Conservation (phyloP, 768 basidiomycete genomes). For the Baorangia bicolor region DNA sequence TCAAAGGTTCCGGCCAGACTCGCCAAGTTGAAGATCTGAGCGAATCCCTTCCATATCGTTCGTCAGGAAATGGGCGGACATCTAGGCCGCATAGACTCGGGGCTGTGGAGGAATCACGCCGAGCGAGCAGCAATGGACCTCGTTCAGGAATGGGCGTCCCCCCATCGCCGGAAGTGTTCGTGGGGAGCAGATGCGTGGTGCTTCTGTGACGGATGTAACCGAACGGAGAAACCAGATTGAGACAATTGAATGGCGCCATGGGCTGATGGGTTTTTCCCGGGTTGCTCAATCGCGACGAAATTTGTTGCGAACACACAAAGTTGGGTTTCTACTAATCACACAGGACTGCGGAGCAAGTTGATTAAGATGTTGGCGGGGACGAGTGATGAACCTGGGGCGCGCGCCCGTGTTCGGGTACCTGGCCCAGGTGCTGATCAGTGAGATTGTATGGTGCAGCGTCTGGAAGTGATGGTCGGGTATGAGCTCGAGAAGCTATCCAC, state of each 20-base stretch:
- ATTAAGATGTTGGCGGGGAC: neutral
- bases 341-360: neutral
- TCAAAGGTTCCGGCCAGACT: neutral
- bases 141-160: conserved; percentile 12
- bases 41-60: neutral
- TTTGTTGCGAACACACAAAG: neutral
- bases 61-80: conserved; percentile 1
- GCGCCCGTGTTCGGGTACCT: conserved; percentile 19
- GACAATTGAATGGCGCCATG: conserved; percentile 15
- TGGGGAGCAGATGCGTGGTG: conserved; percentile 12
- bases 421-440: conserved; percentile 7
- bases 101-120: conserved; percentile 1
- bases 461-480: conserved; percentile 6
- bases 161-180: conserved; percentile 21
- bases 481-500: conserved; percentile 8
- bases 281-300: neutral
- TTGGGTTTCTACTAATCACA: neutral
- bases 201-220: conserved; percentile 23
- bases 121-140: neutral
- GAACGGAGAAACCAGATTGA: conserved; percentile 27
- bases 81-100: conserved; percentile 1
- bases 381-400: conserved; percentile 1
- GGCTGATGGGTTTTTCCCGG: conserved; percentile 7
- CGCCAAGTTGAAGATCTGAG: conserved; percentile 4
- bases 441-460: neutral